Evolutionary conservation across 2,329 filamentous ascomycete species (phyloP).

Genomic region (Achaetomium macrosporum): DNA sequence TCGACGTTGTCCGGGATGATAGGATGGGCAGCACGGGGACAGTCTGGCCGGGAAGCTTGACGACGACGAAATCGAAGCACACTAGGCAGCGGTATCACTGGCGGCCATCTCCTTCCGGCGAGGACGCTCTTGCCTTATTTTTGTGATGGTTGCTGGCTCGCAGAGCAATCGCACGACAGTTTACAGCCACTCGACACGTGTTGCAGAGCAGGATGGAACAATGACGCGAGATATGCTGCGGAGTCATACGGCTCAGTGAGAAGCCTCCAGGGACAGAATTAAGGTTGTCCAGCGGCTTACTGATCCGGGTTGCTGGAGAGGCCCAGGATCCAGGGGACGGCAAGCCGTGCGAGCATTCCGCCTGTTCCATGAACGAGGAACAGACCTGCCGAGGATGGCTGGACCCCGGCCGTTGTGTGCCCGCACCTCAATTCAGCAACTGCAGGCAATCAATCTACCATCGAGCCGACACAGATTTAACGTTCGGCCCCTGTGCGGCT

Average conservation of each 20-base stretch:
- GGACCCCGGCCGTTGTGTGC: slow-evolving; percentile 2
- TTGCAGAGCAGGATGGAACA: not conserved
- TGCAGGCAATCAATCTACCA: slow-evolving; percentile 12
- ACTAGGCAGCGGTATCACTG: slow-evolving; percentile 3
- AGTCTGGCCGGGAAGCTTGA: slow-evolving; percentile 13
- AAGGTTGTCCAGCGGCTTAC: slow-evolving; percentile 15
- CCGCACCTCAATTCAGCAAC: not conserved
- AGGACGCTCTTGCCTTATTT: not conserved
- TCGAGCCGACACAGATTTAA: slow-evolving; percentile 7
- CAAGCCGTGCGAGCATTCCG: slow-evolving; percentile 5
- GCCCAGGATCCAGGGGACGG: not conserved
- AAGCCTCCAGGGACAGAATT: slow-evolving; percentile 23
- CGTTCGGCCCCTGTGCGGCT: slow-evolving; percentile 1
- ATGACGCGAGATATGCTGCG: slow-evolving; percentile 3
- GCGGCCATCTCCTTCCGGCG: not conserved
- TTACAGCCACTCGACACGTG: slow-evolving; percentile 1
- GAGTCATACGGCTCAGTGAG: not conserved
- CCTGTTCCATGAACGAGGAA: slow-evolving; percentile 18
- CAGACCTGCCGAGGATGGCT: slow-evolving; percentile 16
- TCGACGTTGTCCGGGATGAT: slow-evolving; percentile 5
- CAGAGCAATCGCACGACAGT: slow-evolving; percentile 1
- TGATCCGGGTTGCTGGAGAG: slow-evolving; percentile 23
- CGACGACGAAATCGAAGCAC: slow-evolving; percentile 8
- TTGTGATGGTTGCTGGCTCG: not conserved
- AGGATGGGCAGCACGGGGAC: slow-evolving; percentile 13